Conservation (phyloP, 2,329 filamentous ascomycete genomes). For the Trichoderma breve region DNA sequence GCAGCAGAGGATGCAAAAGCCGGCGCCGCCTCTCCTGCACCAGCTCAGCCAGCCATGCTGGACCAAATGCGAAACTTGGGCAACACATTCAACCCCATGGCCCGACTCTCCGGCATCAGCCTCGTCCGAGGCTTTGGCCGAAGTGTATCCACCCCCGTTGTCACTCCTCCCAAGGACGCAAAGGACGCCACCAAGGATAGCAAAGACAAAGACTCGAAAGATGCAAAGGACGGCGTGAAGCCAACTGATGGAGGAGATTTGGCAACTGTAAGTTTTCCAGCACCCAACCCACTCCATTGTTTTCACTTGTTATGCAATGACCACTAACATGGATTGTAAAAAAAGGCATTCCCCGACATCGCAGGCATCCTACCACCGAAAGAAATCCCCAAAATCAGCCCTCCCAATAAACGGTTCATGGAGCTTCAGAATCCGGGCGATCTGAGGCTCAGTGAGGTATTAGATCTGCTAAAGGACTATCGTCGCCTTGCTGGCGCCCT, state of each 20-base stretch:
- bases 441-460: conserved; percentile 69
- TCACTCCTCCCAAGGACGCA: conserved; percentile 31
- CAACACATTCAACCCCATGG: conserved; percentile 79
- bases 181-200: not conserved
- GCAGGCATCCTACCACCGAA: conserved; percentile 55
- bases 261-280: conserved; percentile 48
- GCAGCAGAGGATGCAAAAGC: conserved; percentile 41
- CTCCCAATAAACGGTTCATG: conserved; percentile 71
- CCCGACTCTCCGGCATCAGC: conserved; percentile 69
- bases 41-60: conserved; percentile 55
- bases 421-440: conserved; percentile 69
- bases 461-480: conserved; percentile 71
- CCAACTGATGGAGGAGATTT: conserved; percentile 54
- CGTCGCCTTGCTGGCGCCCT: conserved; percentile 65
- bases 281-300: not conserved
- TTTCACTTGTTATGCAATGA: not conserved
- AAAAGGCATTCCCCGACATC: conserved; percentile 60
- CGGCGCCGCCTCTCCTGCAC: conserved; percentile 20
- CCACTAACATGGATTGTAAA: conserved; percentile 1
- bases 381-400: conserved; percentile 54
- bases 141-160: conserved; percentile 38
- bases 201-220: conserved; percentile 27
- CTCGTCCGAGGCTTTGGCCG: conserved; percentile 75
- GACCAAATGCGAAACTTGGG: conserved; percentile 81
- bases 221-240: conserved; percentile 41